Evolutionary conservation across 192 early-diverging fungal genomes (phyloP).

Genomic region (Entrophospora sp.): DNA sequence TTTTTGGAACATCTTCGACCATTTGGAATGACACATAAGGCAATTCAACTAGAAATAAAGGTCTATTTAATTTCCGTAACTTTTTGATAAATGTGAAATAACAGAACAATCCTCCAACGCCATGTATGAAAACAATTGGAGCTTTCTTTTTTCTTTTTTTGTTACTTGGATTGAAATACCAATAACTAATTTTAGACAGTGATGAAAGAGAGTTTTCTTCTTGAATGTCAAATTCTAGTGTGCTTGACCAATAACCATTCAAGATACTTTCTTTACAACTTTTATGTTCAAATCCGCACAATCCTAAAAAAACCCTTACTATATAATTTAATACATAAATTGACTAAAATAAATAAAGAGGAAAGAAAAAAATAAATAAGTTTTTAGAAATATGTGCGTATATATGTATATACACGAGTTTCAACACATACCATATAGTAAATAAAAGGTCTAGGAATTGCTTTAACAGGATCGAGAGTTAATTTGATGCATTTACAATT

Average conservation of each 20-base stretch:
- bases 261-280: not conserved
- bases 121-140: constrained; percentile 62
- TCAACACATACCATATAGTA: constrained; percentile 38
- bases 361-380: constrained; percentile 20
- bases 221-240: constrained; percentile 6
- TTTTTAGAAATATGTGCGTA: too few species aligned
- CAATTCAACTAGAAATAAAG: constrained; percentile 46
- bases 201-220: not conserved
- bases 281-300: constrained; percentile 13
- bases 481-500: constrained; percentile 46
- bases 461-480: constrained; percentile 44
- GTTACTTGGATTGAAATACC: constrained; percentile 27
- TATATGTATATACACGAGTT: not conserved
- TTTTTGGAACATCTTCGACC: constrained; percentile 43
- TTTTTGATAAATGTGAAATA: constrained; percentile 45
- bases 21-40: constrained; percentile 61
- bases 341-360: too few species aligned
- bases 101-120: constrained; percentile 51
- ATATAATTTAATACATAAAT: not conserved
- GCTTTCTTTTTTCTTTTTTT: constrained; percentile 25
- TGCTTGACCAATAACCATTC: constrained; percentile 15
- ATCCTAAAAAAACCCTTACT: not conserved
- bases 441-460: constrained; percentile 45
- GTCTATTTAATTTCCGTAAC: constrained; percentile 35
- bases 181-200: constrained; percentile 28